Percentiles rank a stretch among this genome's conserved stretches.
Conservation (phyloP, 805 yeast genomes). For the Schwanniomyces vanrijiae region DNA sequence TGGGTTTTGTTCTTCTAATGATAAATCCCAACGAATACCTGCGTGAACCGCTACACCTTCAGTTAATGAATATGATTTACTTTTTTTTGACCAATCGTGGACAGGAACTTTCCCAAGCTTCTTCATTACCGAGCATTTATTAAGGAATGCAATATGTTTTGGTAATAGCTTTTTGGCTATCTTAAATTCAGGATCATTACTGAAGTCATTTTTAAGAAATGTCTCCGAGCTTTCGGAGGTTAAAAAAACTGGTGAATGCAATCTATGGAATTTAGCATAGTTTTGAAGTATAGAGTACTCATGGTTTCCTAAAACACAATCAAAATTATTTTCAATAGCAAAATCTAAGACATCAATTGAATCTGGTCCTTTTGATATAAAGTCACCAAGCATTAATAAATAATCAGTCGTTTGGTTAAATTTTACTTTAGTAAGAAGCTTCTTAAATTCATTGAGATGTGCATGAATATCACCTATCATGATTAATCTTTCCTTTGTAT, state of each 20-base stretch:
- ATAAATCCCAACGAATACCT: slow-evolving; percentile 69
- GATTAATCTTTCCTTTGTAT: slow-evolving; percentile 48
- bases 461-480: slow-evolving; percentile 92
- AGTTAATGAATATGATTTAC: slow-evolving; percentile 25
- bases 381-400: slow-evolving; percentile 78
- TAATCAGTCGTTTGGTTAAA: slow-evolving; percentile 52
- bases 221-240: slow-evolving; percentile 1
- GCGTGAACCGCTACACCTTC: slow-evolving; percentile 73
- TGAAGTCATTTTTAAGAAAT: slow-evolving; percentile 15
- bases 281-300: slow-evolving; percentile 69
- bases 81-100: slow-evolving; percentile 21
- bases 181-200: slow-evolving; percentile 36
- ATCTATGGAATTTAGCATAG: slow-evolving; percentile 61
- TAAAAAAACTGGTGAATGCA: slow-evolving; percentile 32
- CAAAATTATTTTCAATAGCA: slow-evolving; percentile 56
- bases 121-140: slow-evolving; percentile 63
- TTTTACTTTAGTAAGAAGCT: slow-evolving; percentile 51
- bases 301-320: slow-evolving; percentile 87
- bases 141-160: slow-evolving; percentile 59
- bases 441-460: slow-evolving; percentile 52
- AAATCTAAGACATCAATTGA: slow-evolving; percentile 68
- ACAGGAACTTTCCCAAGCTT: slow-evolving; percentile 61
- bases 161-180: slow-evolving; percentile 58
- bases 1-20: slow-evolving; percentile 59
- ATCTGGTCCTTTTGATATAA: slow-evolving; percentile 80